A percentile compares a stretch with the other conserved stretches of the same genome.
These are phyloP conservation scores for Petunia secreta DNA, from an alignment of 257 asterid species.

Conservation along the genomic window DNA sequence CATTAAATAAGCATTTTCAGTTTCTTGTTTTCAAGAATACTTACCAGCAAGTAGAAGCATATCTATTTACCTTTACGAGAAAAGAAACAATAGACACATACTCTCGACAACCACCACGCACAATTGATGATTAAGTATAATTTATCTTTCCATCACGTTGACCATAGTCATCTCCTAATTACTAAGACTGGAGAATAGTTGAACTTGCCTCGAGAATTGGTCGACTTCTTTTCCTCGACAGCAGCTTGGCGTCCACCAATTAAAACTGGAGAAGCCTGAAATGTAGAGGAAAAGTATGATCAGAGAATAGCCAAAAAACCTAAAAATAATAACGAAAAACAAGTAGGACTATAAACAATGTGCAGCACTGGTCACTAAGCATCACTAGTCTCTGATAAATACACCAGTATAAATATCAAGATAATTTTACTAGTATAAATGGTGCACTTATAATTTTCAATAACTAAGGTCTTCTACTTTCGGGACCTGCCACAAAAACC, in stretches of 20 bases:
- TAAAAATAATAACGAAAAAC: not conserved
- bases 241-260: slow-evolving; percentile 68
- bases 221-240: slow-evolving; percentile 93
- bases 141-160: not conserved
- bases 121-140: not conserved
- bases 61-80: not conserved
- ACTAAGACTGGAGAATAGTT: not conserved
- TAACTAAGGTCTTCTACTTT: not conserved
- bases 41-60: not conserved
- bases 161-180: not conserved
- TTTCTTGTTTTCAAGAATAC: not conserved
- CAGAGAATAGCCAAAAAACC: slow-evolving; percentile 7
- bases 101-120: not conserved
- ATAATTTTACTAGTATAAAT: not conserved
- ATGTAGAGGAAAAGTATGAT: slow-evolving; percentile 17
- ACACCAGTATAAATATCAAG: not conserved
- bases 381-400: not conserved
- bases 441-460: not conserved
- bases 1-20: not conserved
- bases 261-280: slow-evolving; percentile 80
- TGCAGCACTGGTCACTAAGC: not conserved
- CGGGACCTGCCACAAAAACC: not conserved
- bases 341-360: not conserved
- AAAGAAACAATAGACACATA: not conserved
- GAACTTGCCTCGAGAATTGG: slow-evolving; percentile 77